These are phyloP conservation scores for Zygoascus biomembranicola DNA, from an alignment of 805 yeast species.

Conservation along the genomic window DNA sequence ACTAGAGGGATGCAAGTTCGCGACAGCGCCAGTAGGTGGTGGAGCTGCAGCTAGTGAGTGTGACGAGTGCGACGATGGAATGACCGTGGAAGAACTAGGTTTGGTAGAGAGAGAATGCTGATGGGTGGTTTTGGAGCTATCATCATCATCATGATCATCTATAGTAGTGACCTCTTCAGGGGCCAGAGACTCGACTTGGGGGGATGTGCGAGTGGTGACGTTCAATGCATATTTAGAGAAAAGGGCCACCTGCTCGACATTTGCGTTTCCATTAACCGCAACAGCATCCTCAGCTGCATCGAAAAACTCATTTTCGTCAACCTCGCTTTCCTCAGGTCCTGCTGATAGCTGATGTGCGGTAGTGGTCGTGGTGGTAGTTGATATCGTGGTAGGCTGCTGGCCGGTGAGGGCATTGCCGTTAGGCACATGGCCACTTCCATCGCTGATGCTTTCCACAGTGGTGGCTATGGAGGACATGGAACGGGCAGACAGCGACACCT, in stretches of 20 bases:
- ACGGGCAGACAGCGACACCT: neutral
- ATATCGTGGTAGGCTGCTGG: no score
- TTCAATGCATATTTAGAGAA: neutral
- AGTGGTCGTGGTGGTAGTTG: no score
- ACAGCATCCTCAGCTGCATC: neutral
- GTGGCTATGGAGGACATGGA: constrained; percentile 1
- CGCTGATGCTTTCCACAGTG: neutral
- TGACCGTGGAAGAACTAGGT: neutral
- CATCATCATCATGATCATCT: neutral
- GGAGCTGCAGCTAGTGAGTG: neutral
- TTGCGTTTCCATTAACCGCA: neutral
- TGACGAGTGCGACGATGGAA: neutral
- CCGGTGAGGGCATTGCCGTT: no score
- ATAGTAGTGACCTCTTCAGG: neutral
- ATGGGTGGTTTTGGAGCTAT: neutral
- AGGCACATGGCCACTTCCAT: neutral
- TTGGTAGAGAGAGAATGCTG: neutral
- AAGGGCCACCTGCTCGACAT: neutral
- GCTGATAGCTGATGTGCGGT: no score
- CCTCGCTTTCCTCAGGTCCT: neutral
- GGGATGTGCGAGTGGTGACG: neutral
- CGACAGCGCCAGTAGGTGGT: neutral
- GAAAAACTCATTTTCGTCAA: neutral
- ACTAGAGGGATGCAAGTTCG: neutral
- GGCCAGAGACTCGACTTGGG: neutral